Evolutionary conservation across 2,329 filamentous ascomycete species (phyloP), one percentile per base, ranked within the genome.

Genomic region (Talaromyces islandicus): DNA sequence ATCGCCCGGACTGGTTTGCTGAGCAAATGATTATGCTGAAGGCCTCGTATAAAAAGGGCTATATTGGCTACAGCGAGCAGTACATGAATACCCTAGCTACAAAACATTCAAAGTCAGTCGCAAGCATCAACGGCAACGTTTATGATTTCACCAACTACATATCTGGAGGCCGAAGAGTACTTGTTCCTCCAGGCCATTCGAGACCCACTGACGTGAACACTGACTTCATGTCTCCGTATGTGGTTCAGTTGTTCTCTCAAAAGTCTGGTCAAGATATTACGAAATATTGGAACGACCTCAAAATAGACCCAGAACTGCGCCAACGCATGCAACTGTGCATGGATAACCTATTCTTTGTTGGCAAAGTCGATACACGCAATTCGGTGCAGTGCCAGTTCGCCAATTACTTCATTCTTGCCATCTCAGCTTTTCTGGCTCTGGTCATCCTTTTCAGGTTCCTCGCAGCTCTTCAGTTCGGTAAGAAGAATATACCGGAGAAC

Each of bases 391-490:
- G 94, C 78, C 81, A 89, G 64, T 97, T 99, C 70, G 87, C 94
- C 27, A 88, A 88, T 62, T 99, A 97, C 75, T 86, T 99, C 65
- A 83, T 97, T 21, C 83, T 99, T 38, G 89, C 89, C 3, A 87
- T 99, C 57, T 92, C 93, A 0, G 82, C 91, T 65, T 67, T 97
- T 60, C 81, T 99, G 51, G 89, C 88, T 67, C 82, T 83, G 52
- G 88, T 99, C 63, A 93, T 99, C 67, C 85, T 83, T 19, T 95
- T 97, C 86, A 99, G 99, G 75, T 99, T 99, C 80, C 83, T 97
- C 66, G 95, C 95, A 32, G 94, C 94, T 7, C 82, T 99, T 61
- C 94, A 99, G 71, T 99, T 99, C 69, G 88, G 91, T 51, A 87
- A 83, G 67, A 96, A 96, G 79, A 97, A 90, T 64, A 79, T 93